Base-by-base conservation (phyloP, 306 rosid genomes). In the Macrotyloma uniflorum region DNA sequence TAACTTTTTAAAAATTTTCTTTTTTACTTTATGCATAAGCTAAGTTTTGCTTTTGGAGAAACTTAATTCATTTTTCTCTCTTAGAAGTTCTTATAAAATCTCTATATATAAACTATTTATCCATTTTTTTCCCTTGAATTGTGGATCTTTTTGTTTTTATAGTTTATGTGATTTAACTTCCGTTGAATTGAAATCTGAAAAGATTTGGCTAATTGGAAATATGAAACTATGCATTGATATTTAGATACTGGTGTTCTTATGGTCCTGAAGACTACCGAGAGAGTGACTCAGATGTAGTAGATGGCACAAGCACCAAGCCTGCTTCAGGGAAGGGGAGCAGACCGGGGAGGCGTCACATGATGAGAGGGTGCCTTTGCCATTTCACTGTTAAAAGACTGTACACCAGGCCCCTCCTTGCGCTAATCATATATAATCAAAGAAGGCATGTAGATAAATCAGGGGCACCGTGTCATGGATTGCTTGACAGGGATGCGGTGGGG, bases 271-370 rank as follows among this genome's bases (percentile, higher is more conserved):
- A 90, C 75, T 89, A 87, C 71, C 74, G 93, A 80, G 93, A 86
- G 70, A 82, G 86, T 43, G 89, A 89, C 24, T 78, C 81, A 8
- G 65, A 81, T 67, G 9, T 70, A 19, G 86, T 77, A 51, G 87
- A 86, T 76, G 80, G 84, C 47, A 76, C 83, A 70, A 86, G 76
- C 75, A 26, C 75, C 54, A 92, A 88, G 73, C 96, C 93, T 65
- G 82, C 89, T 54, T 87, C 96, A 1, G 97, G 95, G 78, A 92
- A 90, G 86, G 93, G 93, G 62, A 92, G 93, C 85, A 83, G 97
- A 83, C 96, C 93, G 4, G 96, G 97, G 70, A 78, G 97, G 85
- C 96, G 93, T 66, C 97, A 92, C 83, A 92, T 87, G 96, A 87
- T 87, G 96, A 86, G 97, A 82, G 97, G 93, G 11, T 92, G 96